A percentile compares a stretch with the other conserved stretches of the same genome.
Conservation (phyloP, 2,329 filamentous ascomycete species). For the Penicillium sp. region DNA sequence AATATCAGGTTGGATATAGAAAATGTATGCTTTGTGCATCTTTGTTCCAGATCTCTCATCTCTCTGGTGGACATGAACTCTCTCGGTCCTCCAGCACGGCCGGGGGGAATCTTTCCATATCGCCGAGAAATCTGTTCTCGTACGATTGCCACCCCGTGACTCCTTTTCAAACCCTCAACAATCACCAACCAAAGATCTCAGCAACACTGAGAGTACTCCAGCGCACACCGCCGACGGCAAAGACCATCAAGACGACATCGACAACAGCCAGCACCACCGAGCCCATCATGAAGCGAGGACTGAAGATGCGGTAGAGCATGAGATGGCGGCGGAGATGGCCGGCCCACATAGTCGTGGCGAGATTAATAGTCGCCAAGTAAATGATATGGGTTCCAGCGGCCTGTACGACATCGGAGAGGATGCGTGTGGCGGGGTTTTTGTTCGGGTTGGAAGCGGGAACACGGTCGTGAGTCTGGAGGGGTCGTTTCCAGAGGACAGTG, state of each 20-base stretch:
- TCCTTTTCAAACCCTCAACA: neutral
- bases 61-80: neutral
- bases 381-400: conserved; percentile 71
- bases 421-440: conserved; percentile 29
- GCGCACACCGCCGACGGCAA: conserved; percentile 71
- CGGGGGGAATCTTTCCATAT: neutral
- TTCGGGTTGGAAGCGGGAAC: conserved; percentile 20
- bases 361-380: conserved; percentile 77
- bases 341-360: conserved; percentile 88
- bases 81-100: neutral
- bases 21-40: too few relatives aligned
- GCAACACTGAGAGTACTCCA: conserved; percentile 74
- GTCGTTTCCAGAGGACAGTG: conserved; percentile 83
- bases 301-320: conserved; percentile 95
- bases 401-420: conserved; percentile 68
- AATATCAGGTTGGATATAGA: too few relatives aligned
- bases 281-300: conserved; percentile 84
- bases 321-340: conserved; percentile 83
- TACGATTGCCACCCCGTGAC: neutral
- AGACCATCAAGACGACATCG: conserved; percentile 68
- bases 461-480: conserved; percentile 64
- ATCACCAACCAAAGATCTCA: conserved; percentile 81
- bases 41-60: too few relatives aligned
- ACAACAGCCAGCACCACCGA: conserved; percentile 69
- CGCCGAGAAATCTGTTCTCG: neutral